Evolutionary conservation across 2,329 filamentous ascomycete genomes (phyloP).

Genomic region (Aspergillus amoenus): DNA sequence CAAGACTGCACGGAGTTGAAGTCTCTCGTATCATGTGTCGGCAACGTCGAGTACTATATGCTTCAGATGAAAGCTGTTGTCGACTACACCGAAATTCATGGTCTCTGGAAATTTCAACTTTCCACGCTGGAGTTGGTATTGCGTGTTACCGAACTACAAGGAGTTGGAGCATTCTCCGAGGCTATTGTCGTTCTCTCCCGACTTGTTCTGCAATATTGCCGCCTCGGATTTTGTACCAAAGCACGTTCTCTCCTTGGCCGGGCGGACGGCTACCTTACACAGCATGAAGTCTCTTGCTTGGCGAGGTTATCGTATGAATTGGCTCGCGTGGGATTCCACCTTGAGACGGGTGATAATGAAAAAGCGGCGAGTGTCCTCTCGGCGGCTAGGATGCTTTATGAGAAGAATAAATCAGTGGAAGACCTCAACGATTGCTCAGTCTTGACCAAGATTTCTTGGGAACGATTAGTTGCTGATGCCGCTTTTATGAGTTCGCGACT

Average conservation of each 20-base stretch:
- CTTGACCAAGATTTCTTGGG: slow-evolving; percentile 45
- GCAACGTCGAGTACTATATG: slow-evolving; percentile 51
- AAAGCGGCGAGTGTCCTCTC: slow-evolving; percentile 51
- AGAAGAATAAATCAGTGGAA: slow-evolving; percentile 30
- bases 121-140: slow-evolving; percentile 51
- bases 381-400: slow-evolving; percentile 30
- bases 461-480: slow-evolving; percentile 58
- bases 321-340: slow-evolving; percentile 70
- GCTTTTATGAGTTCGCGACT: slow-evolving; percentile 65
- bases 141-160: slow-evolving; percentile 49
- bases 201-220: slow-evolving; percentile 57
- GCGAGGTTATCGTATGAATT: slow-evolving; percentile 63
- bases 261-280: slow-evolving; percentile 52
- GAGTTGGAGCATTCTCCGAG: slow-evolving; percentile 35
- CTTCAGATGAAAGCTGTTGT: slow-evolving; percentile 54
- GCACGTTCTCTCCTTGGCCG: slow-evolving; percentile 59
- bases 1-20: slow-evolving; percentile 44
- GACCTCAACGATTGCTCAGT: slow-evolving; percentile 36
- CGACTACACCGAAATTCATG: slow-evolving; percentile 59
- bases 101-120: slow-evolving; percentile 52
- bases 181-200: slow-evolving; percentile 45
- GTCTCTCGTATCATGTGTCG: slow-evolving; percentile 47
- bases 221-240: slow-evolving; percentile 61
- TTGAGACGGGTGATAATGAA: slow-evolving; percentile 64
- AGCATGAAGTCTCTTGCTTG: slow-evolving; percentile 43